phyloP scores from a whole-genome alignment of 129 eudicot genomes.

The Flaveria trinervia region DNA sequence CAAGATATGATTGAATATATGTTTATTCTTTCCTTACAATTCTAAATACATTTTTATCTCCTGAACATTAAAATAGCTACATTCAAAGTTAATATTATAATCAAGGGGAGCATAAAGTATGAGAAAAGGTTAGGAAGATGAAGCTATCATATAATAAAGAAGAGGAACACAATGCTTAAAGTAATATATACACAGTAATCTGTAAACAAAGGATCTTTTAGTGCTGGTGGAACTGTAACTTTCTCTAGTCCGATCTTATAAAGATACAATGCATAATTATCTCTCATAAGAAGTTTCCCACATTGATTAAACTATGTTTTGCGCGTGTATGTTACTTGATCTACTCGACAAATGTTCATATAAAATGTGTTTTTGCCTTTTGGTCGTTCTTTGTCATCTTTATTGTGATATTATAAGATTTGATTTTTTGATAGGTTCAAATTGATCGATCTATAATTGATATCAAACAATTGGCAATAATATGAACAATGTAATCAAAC shows the following conservation, averaged over 20 bases:
- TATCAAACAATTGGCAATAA: too few species aligned
- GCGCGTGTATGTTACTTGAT: constrained; percentile 38
- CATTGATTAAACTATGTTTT: constrained; percentile 10
- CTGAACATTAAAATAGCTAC: not conserved
- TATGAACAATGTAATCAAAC: too few species aligned
- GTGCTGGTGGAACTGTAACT: constrained; percentile 28
- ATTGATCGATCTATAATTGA: too few species aligned
- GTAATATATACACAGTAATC: constrained; percentile 18
- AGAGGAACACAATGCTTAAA: constrained; percentile 41
- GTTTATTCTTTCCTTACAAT: not conserved
- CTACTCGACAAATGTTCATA: constrained; percentile 4
- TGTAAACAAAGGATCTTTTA: constrained; percentile 5
- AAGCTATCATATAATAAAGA: constrained; percentile 28
- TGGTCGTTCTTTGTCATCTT: constrained; percentile 3
- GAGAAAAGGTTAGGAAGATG: constrained; percentile 33
- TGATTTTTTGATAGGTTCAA: too few species aligned
- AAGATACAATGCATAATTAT: constrained; percentile 6
- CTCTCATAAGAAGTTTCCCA: constrained; percentile 15
- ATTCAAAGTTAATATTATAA: not conserved
- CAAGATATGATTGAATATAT: too few species aligned
- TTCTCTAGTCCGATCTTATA: constrained; percentile 2
- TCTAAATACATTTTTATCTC: constrained; percentile 1
- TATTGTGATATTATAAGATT: not conserved
- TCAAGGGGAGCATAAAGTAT: constrained; percentile 12
- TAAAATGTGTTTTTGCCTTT: not conserved